Base-by-base conservation (phyloP, 2,329 filamentous ascomycete species). In the Fusarium longipes region DNA sequence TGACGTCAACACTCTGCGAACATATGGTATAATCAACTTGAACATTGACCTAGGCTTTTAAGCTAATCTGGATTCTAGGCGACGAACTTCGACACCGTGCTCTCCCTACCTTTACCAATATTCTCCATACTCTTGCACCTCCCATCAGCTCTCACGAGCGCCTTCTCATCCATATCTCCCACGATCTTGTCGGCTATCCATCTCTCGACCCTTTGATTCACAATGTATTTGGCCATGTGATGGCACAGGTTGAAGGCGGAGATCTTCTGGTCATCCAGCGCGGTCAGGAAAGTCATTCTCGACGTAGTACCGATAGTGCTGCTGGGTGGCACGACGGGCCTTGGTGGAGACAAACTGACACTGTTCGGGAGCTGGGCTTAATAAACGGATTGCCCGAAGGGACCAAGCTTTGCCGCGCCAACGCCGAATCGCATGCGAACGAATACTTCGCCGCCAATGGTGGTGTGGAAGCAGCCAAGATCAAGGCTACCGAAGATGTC, bases 211-310 rank as follows among this genome's bases (percentile, higher is more conserved):
- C 95, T 18, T 86, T 97, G 54, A 93, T 98, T 73, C 93, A 98
- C 80, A 87, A 87, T 58, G 93, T 96, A 67, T 99, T 99, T 82
- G 91, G 91, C 55, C 90, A 93, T 52, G 94, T 99, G 74, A 99
- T 99, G 96, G 88, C 93, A n/a, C 96, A 99, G 81, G 96, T 99
- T 43, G 96, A 99, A 80, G 96, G 96, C 68, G 96, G 96, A 55
- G 96, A 98, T 74, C 85, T 99, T 18, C 86, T 98, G 53, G 96
- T 99, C 55, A 89, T 98, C 63, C 96, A 99, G 80, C 92, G 94
- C 35, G 96, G 96, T 20, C 91, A 93, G 63, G 96, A 98, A 79
- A 92, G 90, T 47, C 87, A 89, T 44, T 89, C 89, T 43, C 87
- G 89, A 40, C 85, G 86, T 39, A 88, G 88, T 83, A 59, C 82